phyloP scores from a whole-genome alignment of 768 basidiomycete species.

The Naganishia vaughanmartiniae region DNA sequence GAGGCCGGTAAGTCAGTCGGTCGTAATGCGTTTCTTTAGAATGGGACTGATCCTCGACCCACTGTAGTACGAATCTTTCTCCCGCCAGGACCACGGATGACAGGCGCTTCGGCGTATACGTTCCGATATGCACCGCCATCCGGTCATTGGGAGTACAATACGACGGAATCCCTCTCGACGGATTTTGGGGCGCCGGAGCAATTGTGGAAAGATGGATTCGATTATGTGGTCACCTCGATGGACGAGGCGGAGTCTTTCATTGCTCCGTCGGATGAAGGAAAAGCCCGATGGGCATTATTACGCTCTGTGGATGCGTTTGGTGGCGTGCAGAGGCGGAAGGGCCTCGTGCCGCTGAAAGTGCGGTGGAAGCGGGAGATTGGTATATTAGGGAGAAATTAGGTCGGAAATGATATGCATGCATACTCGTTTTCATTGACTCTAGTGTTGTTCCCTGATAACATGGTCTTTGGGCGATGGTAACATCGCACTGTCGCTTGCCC shows the following conservation, averaged over 20 bases:
- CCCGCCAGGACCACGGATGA: conserved; percentile 82
- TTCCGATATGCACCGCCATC: conserved; percentile 48
- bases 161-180: conserved; percentile 63
- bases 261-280: not conserved
- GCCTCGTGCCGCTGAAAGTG: not conserved
- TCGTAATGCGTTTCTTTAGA: not conserved
- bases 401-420: too few relatives aligned
- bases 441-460: too few relatives aligned
- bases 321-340: not conserved
- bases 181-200: conserved; percentile 30
- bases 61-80: conserved; percentile 59
- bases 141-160: conserved; percentile 69
- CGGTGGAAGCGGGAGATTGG: not conserved
- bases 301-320: conserved; percentile 25
- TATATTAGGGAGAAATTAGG: not conserved
- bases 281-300: not conserved
- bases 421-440: too few relatives aligned
- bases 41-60: conserved; percentile 5
- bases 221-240: conserved; percentile 36
- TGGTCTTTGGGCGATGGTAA: too few relatives aligned
- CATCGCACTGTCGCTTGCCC: too few relatives aligned
- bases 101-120: conserved; percentile 84
- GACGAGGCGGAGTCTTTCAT: conserved; percentile 26
- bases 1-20: conserved; percentile 31
- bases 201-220: conserved; percentile 31